Evolutionary conservation across 495 filamentous ascomycete genomes (phyloP), one percentile per base, ranked within the genome.

Genomic region (Tuber brumale): DNA sequence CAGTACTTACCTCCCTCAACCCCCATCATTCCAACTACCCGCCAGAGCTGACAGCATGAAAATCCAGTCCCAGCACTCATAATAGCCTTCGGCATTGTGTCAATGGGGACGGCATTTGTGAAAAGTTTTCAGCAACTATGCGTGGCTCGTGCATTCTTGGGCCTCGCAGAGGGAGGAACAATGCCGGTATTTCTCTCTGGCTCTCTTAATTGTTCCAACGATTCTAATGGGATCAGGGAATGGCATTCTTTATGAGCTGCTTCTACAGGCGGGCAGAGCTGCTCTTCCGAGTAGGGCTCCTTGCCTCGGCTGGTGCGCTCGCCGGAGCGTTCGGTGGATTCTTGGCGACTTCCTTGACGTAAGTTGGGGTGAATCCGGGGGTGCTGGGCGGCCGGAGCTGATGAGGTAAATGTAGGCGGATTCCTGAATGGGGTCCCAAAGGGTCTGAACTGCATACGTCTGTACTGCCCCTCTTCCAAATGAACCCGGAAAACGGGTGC

Each of bases 241-340:
- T 94, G 0, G 91, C 93, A 1, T 94, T 91, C 82, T 93, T 93
- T 80, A 86, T 95, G n/a, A 92, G 90, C 2, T 93, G 93, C 90
- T 94, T 92, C 90, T 95, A 94, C 76, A 91, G 91, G 80, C 86
- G 92, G 27, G 88, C 88, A 42, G 92, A 94, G 81, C 87, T 87
- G 74, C 61, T 82, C 21, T 78, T 80, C 80, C 89, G 92, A 0
- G 88, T 94, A 51, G 89, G 92, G 16, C 84, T 94, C 2, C 94
- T 95, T 84, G 93, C 94, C 76, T 89, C 89, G 73, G 89, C 90
- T 19, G 91, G 91, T 0, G 90, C 91, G 8, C 84, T 94, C 19
- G 92, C 92, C 2, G 92, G 92, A 57, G 92, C 92, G 0, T 95
- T 94, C 82, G 92, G 92, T 73, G 92, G 92, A 2, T 87, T 94